Evolutionary conservation across 768 basidiomycete genomes (phyloP).

Genomic region (Auricularia heimuer): DNA sequence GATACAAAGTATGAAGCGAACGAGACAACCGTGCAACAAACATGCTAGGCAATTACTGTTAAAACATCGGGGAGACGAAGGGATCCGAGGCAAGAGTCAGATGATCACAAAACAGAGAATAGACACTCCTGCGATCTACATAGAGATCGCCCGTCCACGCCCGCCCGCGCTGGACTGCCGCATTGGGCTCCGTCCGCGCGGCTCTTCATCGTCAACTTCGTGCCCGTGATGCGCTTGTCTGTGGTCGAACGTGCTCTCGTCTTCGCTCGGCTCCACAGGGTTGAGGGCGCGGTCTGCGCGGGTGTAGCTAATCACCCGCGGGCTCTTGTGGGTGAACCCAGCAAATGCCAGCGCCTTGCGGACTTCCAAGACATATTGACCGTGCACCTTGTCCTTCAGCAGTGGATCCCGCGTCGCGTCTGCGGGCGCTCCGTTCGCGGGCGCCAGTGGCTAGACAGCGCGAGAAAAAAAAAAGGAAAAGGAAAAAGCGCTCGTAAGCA

Average conservation of each 20-base stretch:
- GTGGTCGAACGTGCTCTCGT: slow-evolving; percentile 1
- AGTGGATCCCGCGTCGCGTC: slow-evolving; percentile 87
- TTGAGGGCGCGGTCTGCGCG: slow-evolving; percentile 67
- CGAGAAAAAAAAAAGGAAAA: slow-evolving; percentile 13
- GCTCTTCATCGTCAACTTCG: slow-evolving; percentile 32
- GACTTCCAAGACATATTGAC: slow-evolving; percentile 76
- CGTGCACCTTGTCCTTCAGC: slow-evolving; percentile 75
- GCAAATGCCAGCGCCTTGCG: slow-evolving; percentile 88
- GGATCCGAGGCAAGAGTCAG: not conserved
- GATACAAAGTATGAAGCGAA: not conserved
- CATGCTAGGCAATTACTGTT: not conserved
- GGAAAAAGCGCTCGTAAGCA: slow-evolving; percentile 17
- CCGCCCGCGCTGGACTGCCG: slow-evolving; percentile 53
- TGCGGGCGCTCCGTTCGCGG: slow-evolving; percentile 74
- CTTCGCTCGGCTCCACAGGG: slow-evolving; percentile 17
- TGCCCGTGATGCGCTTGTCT: not conserved
- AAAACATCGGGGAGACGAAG: not conserved
- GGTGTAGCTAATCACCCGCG: slow-evolving; percentile 66
- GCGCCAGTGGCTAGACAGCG: slow-evolving; percentile 60
- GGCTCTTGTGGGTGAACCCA: slow-evolving; percentile 85
- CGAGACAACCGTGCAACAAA: not conserved
- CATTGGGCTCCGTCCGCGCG: slow-evolving; percentile 56
- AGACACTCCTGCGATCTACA: slow-evolving; percentile 34
- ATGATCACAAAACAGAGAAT: too few relatives aligned
- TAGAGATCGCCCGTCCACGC: slow-evolving; percentile 74